These are phyloP conservation scores for Heliamphora exappendiculata DNA, from an alignment of 148 eudicot genomes.

Conservation along the genomic window DNA sequence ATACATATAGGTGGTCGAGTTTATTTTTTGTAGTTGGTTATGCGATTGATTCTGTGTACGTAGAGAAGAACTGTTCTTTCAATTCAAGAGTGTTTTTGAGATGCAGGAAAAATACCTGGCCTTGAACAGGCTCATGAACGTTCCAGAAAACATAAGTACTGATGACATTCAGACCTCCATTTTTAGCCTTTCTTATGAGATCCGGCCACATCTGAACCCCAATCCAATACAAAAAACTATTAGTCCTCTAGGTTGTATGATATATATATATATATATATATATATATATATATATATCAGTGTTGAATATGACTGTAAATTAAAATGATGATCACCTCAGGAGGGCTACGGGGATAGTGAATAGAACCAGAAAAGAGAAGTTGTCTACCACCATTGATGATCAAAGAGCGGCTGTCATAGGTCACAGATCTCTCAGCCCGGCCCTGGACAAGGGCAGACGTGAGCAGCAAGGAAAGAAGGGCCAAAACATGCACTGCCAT, in stretches of 20 bases:
- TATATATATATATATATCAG: background rate
- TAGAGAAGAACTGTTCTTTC: too few species aligned
- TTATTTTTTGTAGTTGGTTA: too few species aligned
- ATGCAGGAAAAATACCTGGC: conserved; percentile 29
- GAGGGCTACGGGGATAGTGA: conserved; percentile 84
- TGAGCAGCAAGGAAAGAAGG: too few species aligned
- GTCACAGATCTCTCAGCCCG: conserved; percentile 23
- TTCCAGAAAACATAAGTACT: conserved; percentile 64
- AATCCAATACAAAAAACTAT: background rate
- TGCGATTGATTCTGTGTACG: too few species aligned
- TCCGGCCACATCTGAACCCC: conserved; percentile 42
- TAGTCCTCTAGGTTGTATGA: background rate
- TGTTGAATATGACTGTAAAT: too few species aligned
- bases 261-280: background rate
- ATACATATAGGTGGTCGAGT: too few species aligned
- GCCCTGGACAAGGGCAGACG: too few species aligned
- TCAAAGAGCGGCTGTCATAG: conserved; percentile 73
- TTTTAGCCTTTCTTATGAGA: conserved; percentile 35
- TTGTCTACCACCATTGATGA: conserved; percentile 48
- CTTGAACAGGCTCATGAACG: conserved; percentile 50
- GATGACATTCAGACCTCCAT: conserved; percentile 50
- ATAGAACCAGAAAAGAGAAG: conserved; percentile 80
- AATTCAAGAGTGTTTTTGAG: background rate
- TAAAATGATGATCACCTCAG: conserved; percentile 71
- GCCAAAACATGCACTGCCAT: too few species aligned